Base-by-base conservation (phyloP, 306 rosid genomes). In the Dryas octopetala region DNA sequence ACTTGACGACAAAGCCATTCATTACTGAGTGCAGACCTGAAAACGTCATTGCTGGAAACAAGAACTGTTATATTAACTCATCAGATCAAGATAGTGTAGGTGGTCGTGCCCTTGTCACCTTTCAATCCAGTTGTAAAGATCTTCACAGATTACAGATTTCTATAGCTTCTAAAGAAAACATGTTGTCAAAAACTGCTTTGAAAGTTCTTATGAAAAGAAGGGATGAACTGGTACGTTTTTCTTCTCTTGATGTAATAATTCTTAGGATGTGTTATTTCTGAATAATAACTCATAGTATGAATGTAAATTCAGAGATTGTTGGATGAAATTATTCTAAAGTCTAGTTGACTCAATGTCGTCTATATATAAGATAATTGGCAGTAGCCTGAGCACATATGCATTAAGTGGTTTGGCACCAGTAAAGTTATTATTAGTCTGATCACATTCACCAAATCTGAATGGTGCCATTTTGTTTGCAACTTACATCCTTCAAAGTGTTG, bases 211-310 rank as follows among this genome's bases (percentile, higher is more conserved):
- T 71, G 38, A 76, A 79, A 57, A 86, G 78, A 86, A 89, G 89
- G 81, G 82, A 82, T 80, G 76, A 81, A n/a, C 88, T 89, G 95
- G 97, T 91, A 89, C 23, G 23, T 23, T 51, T 28, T 52, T 70
- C n/a, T 58, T 73, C 15, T 60, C 23, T 15, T 38, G 32, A 52
- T 52, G n/a, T 19, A 13, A 60, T 28, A 11, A 28, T 32, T 64
- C 43, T 43, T 64, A 64, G 68, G 50, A 63, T 0, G 23, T 41
- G 50, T 38, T 62, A n/a, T 23, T 62, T 62, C 67, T 38, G 0
- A 26, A 58, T 58, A 9, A 58, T 60, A 1, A 60, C 4, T 11
- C 44, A 23, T 23, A 60, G 43, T 28, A 32, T 60, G 45, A 26
- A 60, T 28, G 15, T 32, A 14, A 16, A 59, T 59, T 17, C 44